phyloP scores from a whole-genome alignment of 2,329 filamentous ascomycete genomes.

The Colletotrichum trifolii region DNA sequence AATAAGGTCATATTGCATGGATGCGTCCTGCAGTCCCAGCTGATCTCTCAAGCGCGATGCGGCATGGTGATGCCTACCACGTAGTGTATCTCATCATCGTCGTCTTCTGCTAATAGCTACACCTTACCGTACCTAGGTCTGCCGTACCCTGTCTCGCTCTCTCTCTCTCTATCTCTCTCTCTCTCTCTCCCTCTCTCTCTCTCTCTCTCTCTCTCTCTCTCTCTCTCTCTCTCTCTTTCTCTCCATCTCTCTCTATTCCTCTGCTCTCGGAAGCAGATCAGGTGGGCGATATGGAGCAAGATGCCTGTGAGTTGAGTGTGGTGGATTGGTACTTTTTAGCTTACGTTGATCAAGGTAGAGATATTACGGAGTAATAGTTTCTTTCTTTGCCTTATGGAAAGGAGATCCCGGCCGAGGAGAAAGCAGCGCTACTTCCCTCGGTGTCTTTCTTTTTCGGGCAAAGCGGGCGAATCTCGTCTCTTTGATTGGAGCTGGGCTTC shows the following conservation, averaged over 20 bases:
- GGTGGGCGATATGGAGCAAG: no score
- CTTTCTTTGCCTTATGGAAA: conserved; percentile 26
- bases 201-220: not conserved
- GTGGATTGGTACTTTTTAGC: no score
- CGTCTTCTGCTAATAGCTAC: no score
- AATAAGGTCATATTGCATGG: not conserved
- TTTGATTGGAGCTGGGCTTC: conserved; percentile 17
- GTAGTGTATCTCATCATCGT: no score
- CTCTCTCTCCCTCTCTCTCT: not conserved
- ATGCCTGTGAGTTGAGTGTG: no score
- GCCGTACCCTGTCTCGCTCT: not conserved
- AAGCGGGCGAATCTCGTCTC: conserved; percentile 6
- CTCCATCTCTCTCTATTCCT: not conserved
- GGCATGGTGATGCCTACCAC: no score
- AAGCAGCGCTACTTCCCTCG: conserved; percentile 29
- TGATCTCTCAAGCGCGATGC: conserved; percentile 12
- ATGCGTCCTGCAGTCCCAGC: conserved; percentile 10
- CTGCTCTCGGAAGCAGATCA: not conserved
- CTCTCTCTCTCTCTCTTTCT: not conserved
- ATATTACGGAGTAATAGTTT: not conserved
- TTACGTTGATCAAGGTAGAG: no score
- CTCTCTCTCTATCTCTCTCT: not conserved
- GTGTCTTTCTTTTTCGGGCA: conserved; percentile 30
- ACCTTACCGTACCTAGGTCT: no score
- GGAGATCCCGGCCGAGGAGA: conserved; percentile 26